Conservation (phyloP, 2,329 filamentous ascomycete species). For the Fusarium sp. region DNA sequence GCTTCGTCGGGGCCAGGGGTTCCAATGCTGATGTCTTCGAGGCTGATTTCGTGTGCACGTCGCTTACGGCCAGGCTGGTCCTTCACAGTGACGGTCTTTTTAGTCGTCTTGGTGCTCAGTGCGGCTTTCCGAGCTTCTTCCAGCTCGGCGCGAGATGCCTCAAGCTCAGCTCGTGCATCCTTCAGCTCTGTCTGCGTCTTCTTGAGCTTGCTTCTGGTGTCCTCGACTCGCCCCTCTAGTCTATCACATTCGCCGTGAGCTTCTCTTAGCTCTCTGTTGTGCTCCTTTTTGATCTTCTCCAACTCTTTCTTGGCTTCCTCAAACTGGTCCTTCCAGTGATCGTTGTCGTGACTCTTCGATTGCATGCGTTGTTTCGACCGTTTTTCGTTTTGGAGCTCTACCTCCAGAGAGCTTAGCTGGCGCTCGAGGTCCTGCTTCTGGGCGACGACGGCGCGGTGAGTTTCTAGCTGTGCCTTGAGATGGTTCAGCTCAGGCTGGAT, state of each 20-base stretch:
- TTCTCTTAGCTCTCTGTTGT: conserved; percentile 71
- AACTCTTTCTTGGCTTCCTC: conserved; percentile 60
- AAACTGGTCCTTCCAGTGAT: conserved; percentile 59
- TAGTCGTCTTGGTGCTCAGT: conserved; percentile 37
- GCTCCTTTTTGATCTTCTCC: conserved; percentile 62
- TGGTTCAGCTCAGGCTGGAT: conserved; percentile 72
- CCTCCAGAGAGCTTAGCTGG: conserved; percentile 82
- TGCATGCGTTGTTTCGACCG: conserved; percentile 53
- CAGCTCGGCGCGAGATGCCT: conserved; percentile 60
- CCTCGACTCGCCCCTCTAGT: conserved; percentile 76
- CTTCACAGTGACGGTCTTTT: conserved; percentile 41
- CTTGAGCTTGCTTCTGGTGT: conserved; percentile 76
- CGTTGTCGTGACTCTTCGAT: conserved; percentile 55
- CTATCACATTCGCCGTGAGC: conserved; percentile 74
- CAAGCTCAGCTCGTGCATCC: conserved; percentile 64
- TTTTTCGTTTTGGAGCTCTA: conserved; percentile 86
- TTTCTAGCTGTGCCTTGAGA: conserved; percentile 67
- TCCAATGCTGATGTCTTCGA: conserved; percentile 64
- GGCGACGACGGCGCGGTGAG: conserved; percentile 78
- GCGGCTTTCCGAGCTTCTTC: conserved; percentile 48
- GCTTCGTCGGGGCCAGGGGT: conserved; percentile 63
- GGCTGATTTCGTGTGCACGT: conserved; percentile 61
- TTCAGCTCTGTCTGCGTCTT: conserved; percentile 82
- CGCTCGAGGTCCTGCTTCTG: conserved; percentile 87
- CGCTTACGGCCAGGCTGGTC: conserved; percentile 62